Base-by-base conservation (phyloP, 495 filamentous ascomycete species). In the Tuber melanosporum region DNA sequence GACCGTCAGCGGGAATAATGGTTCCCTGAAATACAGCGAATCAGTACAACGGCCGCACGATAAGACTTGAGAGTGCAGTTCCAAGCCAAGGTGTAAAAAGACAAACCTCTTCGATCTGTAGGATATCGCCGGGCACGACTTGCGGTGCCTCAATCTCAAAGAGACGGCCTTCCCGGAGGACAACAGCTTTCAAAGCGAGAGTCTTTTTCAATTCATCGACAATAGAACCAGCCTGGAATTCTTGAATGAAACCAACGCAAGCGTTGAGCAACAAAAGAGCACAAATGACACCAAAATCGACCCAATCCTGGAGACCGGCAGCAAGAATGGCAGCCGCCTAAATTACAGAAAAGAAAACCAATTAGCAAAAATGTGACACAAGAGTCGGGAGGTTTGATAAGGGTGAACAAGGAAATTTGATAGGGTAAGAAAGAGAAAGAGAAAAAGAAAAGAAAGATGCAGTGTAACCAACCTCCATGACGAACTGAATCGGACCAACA, bases 171-270 rank as follows among this genome's bases (percentile, higher is more conserved):
- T 94, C 90, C 85, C 94, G 93, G 81, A 95, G 87, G 80, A 95
- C 93, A 62, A 91, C 89, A 82, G 93, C 93, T 87, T 92, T 94
- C 44, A 95, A 88, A 72, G 94, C 93, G 57, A 97, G 90, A 41
- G 92, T 94, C 86, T 95, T 92, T 88, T 95, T 95, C 84, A 97
- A 86, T 81, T 92, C 91, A n/a, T 93, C 92, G 86, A 97, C 94
- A 76, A 96, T 94, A 73, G 92, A 94, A 83, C 92, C 93, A 80
- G 94, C 94, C 84, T 94, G 92, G 86, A 88, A 95, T 86, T 97
- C 94, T 84, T 97, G 94, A 71, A 92, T 85, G 86, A 95, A 97
- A 86, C 93, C 92, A 79, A 97, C 93, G 73, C 85, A 84, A 70
- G 94, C 94, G 85, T 97, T 97, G 80, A 97, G 90, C 71, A 93